Base-by-base conservation (phyloP, 108 stramenopile genomes). In the Cyclotella choctawhatcheeana region DNA sequence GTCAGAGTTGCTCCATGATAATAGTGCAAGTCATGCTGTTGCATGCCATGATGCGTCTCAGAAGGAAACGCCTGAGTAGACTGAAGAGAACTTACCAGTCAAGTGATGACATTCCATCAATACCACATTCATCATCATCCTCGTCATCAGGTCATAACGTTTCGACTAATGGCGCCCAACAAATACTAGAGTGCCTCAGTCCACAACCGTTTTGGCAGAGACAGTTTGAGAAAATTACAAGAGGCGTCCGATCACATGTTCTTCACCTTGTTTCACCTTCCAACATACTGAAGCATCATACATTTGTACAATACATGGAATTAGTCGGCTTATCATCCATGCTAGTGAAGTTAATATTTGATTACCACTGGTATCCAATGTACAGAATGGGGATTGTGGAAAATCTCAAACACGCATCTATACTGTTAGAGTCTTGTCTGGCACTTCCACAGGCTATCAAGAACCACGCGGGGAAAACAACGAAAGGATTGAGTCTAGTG, bases 1-100 rank as follows among this genome's bases (percentile, higher is more conserved):
- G 78, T 37, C 78, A 79, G 72, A 72, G 71, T 31, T 60, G 64
- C 33, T 67, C 37, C 66, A 79, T 79, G 78, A 79, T 79, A 7
- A 30, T 67, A 5, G 58, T 72, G 25, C 78, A 79, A 59, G 48
- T 79, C 12, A 51, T 79, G 56, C 71, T 79, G 2, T 61, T 79
- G 5, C 65, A 72, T 29, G 69, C 64, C 17, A 79, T 79, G 78
- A 68, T 76, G 66, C 43, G 63, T 17, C 58, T 76, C 2, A 66
- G 68, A 0, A 51, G 67, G 12, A 68, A 76, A 64, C 47, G 60
- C 14, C 20, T 17, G 4, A 56, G 22, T n/a, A 18, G 67, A n/a
- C 67, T n/a, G 31, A 55, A 43, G 37, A 69, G 63, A 33, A 32
- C 33, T 52, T 32, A 32, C 45, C 54, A 44, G 2, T 44, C n/a